These are phyloP conservation scores for Sporothrix inflata DNA, from an alignment of 2,329 filamentous ascomycete genomes.

Conservation along the genomic window DNA sequence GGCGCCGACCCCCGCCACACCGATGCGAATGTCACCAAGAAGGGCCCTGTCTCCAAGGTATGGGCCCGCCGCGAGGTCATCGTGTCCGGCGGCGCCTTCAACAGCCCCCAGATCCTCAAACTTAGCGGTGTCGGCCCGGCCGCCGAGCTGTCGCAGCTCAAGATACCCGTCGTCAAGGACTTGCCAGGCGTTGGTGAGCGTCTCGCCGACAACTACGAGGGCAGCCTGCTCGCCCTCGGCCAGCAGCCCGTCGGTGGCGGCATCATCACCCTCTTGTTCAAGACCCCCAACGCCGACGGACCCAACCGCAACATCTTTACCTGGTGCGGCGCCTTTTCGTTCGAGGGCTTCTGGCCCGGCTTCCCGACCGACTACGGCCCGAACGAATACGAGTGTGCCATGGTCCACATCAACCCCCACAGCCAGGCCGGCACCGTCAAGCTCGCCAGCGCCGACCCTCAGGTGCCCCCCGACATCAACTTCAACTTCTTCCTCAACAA, in stretches of 20 bases:
- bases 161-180: constrained; percentile 40
- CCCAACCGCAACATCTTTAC: constrained; percentile 34
- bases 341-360: constrained; percentile 37
- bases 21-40: constrained; percentile 19
- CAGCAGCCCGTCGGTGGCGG: constrained; percentile 32
- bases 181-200: constrained; percentile 67
- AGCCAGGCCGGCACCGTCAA: constrained; percentile 59
- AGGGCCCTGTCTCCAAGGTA: constrained; percentile 35
- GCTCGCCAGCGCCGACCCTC: constrained; percentile 63
- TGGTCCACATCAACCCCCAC: constrained; percentile 32
- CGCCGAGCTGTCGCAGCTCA: constrained; percentile 43
- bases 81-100: constrained; percentile 52
- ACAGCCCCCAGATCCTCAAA: constrained; percentile 52
- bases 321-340: constrained; percentile 33
- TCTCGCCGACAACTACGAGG: constrained; percentile 59
- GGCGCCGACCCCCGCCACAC: constrained; percentile 44
- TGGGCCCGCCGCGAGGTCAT: constrained; percentile 51
- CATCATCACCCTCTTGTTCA: constrained; percentile 32
- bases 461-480: constrained; percentile 63
- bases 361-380: constrained; percentile 33
- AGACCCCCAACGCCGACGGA: constrained; percentile 28
- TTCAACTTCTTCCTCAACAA: constrained; percentile 62
- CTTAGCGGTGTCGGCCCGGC: constrained; percentile 50
- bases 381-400: constrained; percentile 32
- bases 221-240: constrained; percentile 36